Evolutionary conservation across 768 basidiomycete genomes (phyloP).

Genomic region (Tulasnella sp.): DNA sequence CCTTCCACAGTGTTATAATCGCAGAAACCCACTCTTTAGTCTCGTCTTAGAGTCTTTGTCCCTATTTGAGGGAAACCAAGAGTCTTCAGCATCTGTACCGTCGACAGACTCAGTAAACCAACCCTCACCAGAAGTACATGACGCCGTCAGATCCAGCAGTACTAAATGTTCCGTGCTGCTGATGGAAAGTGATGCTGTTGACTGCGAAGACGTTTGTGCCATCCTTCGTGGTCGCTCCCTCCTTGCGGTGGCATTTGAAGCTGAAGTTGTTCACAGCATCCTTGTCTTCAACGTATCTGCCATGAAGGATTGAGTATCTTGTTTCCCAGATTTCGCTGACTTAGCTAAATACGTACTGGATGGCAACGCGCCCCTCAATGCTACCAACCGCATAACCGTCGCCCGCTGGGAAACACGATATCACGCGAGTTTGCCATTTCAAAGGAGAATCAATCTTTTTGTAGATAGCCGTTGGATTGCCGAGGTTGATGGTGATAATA

Average conservation of each 20-base stretch:
- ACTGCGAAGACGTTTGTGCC: constrained; percentile 74
- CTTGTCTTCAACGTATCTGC: constrained; percentile 22
- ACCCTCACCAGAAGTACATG: constrained; percentile 66
- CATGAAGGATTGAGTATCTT: not conserved
- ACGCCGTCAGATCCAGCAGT: constrained; percentile 82
- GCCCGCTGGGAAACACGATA: constrained; percentile 74
- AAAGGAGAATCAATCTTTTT: constrained; percentile 81
- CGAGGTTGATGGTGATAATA: constrained; percentile 83
- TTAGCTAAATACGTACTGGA: constrained; percentile 63
- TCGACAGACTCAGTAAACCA: not conserved
- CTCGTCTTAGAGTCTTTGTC: constrained; percentile 90
- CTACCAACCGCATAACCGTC: constrained; percentile 82
- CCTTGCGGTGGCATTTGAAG: constrained; percentile 76
- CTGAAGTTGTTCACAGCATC: constrained; percentile 68
- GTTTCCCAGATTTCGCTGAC: not conserved
- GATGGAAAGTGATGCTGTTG: constrained; percentile 83
- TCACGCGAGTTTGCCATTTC: constrained; percentile 89
- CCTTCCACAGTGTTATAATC: not conserved
- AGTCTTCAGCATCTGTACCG: not conserved
- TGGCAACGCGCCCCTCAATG: constrained; percentile 87
- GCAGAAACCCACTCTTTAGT: constrained; percentile 66
- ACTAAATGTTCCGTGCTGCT: constrained; percentile 77
- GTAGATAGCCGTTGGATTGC: constrained; percentile 70
- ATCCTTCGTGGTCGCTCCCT: constrained; percentile 53
- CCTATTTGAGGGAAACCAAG: constrained; percentile 35